Conservation (phyloP, 495 filamentous ascomycete genomes). For the Lasiosphaeris hirsuta region DNA sequence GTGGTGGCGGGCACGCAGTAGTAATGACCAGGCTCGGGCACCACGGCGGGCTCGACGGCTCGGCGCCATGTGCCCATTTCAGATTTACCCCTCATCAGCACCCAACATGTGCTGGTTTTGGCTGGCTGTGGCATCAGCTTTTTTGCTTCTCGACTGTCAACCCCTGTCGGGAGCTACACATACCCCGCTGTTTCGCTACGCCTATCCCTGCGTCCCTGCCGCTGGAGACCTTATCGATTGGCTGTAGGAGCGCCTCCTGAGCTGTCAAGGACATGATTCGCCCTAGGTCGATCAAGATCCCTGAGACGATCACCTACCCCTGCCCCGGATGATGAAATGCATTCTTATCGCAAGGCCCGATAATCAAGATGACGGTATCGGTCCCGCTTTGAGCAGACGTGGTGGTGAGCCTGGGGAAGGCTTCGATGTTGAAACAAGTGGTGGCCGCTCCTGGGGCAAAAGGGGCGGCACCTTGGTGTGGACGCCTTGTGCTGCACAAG, state of each 20-base stretch:
- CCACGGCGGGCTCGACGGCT: too few species aligned
- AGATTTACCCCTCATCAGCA: conserved; percentile 5
- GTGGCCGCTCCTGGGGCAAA: neutral
- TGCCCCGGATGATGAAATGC: conserved; percentile 22
- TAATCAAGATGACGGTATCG: conserved; percentile 11
- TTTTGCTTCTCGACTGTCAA: neutral
- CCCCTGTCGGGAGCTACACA: conserved; percentile 8
- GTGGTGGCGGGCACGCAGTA: too few species aligned
- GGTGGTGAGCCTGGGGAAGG: conserved; percentile 2
- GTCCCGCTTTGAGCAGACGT: conserved; percentile 9
- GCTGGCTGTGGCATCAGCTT: neutral
- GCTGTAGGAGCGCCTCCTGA: conserved; percentile 2
- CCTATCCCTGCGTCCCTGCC: conserved; percentile 11
- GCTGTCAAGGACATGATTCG: conserved; percentile 18
- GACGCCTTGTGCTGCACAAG: neutral
- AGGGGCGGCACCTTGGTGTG: neutral
- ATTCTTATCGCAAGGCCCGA: conserved; percentile 14
- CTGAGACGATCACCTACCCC: conserved; percentile 24
- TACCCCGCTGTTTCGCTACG: conserved; percentile 17
- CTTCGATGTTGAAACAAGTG: neutral
- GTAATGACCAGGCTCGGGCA: too few species aligned
- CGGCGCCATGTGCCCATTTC: neutral
- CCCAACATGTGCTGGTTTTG: neutral
- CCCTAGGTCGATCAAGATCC: conserved; percentile 14
- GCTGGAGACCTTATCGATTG: conserved; percentile 20